These are phyloP conservation scores for Linum usitatissimum DNA, from an alignment of 345 rosid genomes.

Conservation along the genomic window DNA sequence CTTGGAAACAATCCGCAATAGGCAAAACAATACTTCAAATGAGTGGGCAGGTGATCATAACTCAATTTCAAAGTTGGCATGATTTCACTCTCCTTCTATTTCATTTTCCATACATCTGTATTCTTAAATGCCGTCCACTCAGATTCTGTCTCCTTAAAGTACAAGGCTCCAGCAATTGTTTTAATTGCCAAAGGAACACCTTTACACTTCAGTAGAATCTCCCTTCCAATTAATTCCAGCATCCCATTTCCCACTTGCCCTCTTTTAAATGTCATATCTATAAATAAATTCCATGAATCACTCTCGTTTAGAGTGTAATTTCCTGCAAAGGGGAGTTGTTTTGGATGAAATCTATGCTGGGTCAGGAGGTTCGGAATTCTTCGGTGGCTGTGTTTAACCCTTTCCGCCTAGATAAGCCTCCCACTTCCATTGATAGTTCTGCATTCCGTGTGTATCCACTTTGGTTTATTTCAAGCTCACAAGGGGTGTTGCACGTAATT, in stretches of 20 bases:
- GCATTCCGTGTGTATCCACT: no score
- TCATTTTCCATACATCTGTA: neutral
- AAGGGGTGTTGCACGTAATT: no score
- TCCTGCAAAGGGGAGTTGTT: no score
- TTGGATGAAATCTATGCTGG: no score
- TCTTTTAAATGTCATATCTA: neutral
- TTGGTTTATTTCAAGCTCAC: no score
- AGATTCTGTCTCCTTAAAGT: neutral
- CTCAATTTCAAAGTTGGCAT: neutral
- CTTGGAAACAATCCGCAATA: conserved; percentile 7
- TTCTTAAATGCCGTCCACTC: neutral
- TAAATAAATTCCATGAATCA: neutral
- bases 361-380: no score
- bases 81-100: neutral
- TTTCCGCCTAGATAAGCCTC: no score
- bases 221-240: neutral
- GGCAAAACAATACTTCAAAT: conserved; percentile 6
- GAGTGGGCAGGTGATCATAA: neutral
- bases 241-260: neutral
- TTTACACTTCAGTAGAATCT: neutral
- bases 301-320: neutral
- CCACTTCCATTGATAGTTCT: no score
- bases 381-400: no score
- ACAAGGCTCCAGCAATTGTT: neutral
- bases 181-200: neutral